Percentiles rank a stretch among this genome's conserved stretches.
phyloP scores from a whole-genome alignment of 352 stramenopile genomes.

The Plasmopara muralis region DNA sequence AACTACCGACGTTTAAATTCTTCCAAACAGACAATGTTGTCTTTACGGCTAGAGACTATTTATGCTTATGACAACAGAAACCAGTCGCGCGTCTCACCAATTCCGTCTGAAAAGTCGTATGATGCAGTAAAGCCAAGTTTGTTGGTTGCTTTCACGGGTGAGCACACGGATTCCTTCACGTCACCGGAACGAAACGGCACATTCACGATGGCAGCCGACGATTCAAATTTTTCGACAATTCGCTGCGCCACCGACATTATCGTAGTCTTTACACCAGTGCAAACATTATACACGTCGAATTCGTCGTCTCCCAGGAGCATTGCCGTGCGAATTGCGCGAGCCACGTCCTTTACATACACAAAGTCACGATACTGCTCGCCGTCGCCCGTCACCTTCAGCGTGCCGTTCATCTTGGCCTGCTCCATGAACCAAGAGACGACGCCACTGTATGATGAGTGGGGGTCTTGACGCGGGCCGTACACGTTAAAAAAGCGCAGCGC shows the following conservation, averaged over 20 bases:
- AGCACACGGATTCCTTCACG: slow-evolving; percentile 79
- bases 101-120: slow-evolving; percentile 61
- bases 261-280: slow-evolving; percentile 66
- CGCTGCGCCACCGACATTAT: slow-evolving; percentile 55
- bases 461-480: slow-evolving; percentile 74
- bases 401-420: slow-evolving; percentile 76
- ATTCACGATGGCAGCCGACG: slow-evolving; percentile 57
- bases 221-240: slow-evolving; percentile 66
- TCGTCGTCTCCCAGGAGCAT: slow-evolving; percentile 61
- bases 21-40: slow-evolving; percentile 6
- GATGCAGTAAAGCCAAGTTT: slow-evolving; percentile 70
- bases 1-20: too few relatives aligned
- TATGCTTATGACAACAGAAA: slow-evolving; percentile 37
- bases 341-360: slow-evolving; percentile 82
- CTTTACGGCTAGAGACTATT: not conserved
- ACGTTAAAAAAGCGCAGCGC: slow-evolving; percentile 84
- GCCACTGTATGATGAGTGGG: slow-evolving; percentile 76
- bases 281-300: slow-evolving; percentile 84
- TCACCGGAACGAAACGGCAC: slow-evolving; percentile 65
- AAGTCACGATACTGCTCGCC: slow-evolving; percentile 82
- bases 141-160: slow-evolving; percentile 45
- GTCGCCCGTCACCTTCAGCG: slow-evolving; percentile 69
- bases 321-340: slow-evolving; percentile 67
- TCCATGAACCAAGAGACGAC: slow-evolving; percentile 86
- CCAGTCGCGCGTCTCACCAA: slow-evolving; percentile 73